Evolutionary conservation across 139 green algal species (phyloP), one percentile per base, ranked within the genome.

Genomic region (Pseudopediastrum boryanum): DNA sequence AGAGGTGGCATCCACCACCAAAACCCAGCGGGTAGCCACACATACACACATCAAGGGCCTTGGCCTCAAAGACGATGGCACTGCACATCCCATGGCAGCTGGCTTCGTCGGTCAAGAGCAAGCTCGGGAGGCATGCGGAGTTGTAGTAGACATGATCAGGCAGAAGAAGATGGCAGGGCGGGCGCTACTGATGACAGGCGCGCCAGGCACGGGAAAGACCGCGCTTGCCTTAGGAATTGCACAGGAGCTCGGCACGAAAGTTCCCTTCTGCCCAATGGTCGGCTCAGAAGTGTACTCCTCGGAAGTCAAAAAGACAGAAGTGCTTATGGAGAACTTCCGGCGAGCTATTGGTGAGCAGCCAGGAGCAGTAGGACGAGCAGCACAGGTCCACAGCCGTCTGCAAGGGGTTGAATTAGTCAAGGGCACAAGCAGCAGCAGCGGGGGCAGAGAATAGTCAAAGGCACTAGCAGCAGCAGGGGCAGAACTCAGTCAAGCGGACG

Each of bases 251-350:
- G 95, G 95, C 2, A 92, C 86, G 13, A 94, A 96, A 78, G 82
- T 99, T 23, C 97, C 97, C 2, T 99, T 99, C 90, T 99, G 96
- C 84, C 97, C 97, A 29, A 99, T 99, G 97, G 97, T 99, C 4
- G 97, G 96, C 36, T 95, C 87, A 16, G 97, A 99, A 85, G 97
- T 99, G 43, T 99, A 99, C 89, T 97, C 90, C 3, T 89, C 84
- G 0, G 97, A 99, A 79, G 96, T 99, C 4, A 99, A 99, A 87
- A 99, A 99, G 91, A 99, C 97, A 27, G 97, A 97, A 63, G 95
- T 99, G 54, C 90, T 99, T 38, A 99, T 99, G 96, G 97, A 99
- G 85, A 95, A 99, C 89, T 98, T 99, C 83, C 80, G 97, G 9
- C 68, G 97, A 38, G 94, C 96, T 31, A 99, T 99, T 33, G 96